Evolutionary conservation across 257 asterid genomes (phyloP).

Genomic region (Avicennia marina): DNA sequence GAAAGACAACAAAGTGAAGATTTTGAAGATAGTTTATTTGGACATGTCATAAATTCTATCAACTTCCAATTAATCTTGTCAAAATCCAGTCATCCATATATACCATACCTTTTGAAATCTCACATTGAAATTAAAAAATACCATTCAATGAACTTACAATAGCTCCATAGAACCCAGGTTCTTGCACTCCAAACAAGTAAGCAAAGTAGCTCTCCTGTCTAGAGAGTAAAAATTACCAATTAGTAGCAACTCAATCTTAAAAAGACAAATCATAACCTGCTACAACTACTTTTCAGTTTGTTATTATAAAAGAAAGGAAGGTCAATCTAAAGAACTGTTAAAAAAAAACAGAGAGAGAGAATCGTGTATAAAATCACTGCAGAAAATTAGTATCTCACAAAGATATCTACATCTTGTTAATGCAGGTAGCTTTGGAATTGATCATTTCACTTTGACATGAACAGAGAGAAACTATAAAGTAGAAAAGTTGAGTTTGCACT

Average conservation of each 20-base stretch:
- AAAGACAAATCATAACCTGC: conserved; percentile 9
- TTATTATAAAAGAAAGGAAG: background rate
- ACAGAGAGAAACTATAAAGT: too few relatives aligned
- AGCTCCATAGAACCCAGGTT: conserved; percentile 96
- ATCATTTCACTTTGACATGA: background rate
- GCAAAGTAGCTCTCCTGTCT: conserved; percentile 99
- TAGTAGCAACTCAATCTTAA: conserved; percentile 18
- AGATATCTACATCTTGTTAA: conserved; percentile 12
- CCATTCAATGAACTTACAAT: conserved; percentile 52
- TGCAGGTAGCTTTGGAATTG: background rate
- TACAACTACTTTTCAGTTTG: conserved; percentile 2
- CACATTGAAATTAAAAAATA: conserved; percentile 12
- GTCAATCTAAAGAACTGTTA: background rate
- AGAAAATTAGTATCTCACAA: background rate
- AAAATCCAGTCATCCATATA: background rate
- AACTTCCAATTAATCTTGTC: conserved; percentile 2
- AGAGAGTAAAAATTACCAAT: conserved; percentile 20
- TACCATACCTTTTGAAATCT: conserved; percentile 2
- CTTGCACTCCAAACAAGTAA: conserved; percentile 93
- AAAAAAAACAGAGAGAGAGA: background rate
- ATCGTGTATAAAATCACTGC: too few relatives aligned
- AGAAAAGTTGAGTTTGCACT: background rate
- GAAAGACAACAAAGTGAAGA: background rate
- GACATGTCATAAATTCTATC: conserved; percentile 1
- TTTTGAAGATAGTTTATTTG: conserved; percentile 8